Evolutionary conservation across 169 alveolate genomes (phyloP).

Genomic region (Theileria orientalis): DNA sequence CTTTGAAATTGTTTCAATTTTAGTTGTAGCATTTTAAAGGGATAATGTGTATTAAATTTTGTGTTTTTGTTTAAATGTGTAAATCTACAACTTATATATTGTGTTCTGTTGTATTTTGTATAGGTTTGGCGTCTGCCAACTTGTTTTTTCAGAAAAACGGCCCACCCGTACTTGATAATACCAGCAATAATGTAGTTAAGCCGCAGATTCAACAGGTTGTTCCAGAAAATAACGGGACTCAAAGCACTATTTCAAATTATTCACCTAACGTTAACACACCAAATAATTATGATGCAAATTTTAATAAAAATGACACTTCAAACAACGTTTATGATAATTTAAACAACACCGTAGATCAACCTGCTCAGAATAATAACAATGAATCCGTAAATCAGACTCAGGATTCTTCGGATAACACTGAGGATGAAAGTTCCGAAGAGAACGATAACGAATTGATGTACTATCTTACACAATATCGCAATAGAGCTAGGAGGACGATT

Average conservation of each 20-base stretch:
- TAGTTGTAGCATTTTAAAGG: not conserved
- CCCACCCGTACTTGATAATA: conserved; percentile 6
- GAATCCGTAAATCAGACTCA: conserved; percentile 6
- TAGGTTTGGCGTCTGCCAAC: not conserved
- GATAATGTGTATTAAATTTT: not conserved
- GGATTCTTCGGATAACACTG: not conserved
- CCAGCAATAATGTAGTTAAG: not conserved
- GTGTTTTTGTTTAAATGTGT: conserved; percentile 12
- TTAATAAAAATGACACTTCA: not conserved
- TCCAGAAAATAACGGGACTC: not conserved
- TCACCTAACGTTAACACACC: not conserved
- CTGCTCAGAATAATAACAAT: not conserved
- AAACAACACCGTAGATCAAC: no score
- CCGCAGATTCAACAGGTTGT: conserved; percentile 2
- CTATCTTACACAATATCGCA: conserved; percentile 82
- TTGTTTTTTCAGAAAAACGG: conserved; percentile 10
- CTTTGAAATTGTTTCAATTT: not conserved
- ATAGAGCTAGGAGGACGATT: conserved; percentile 80
- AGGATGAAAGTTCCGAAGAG: conserved; percentile 11
- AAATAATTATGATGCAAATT: not conserved
- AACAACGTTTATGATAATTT: no score
- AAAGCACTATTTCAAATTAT: not conserved
- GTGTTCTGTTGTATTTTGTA: not conserved
- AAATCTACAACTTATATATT: not conserved
- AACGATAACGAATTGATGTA: conserved; percentile 58